Base-by-base conservation (phyloP, 2,329 filamentous ascomycete species). In the Ramichloridium luteum region DNA sequence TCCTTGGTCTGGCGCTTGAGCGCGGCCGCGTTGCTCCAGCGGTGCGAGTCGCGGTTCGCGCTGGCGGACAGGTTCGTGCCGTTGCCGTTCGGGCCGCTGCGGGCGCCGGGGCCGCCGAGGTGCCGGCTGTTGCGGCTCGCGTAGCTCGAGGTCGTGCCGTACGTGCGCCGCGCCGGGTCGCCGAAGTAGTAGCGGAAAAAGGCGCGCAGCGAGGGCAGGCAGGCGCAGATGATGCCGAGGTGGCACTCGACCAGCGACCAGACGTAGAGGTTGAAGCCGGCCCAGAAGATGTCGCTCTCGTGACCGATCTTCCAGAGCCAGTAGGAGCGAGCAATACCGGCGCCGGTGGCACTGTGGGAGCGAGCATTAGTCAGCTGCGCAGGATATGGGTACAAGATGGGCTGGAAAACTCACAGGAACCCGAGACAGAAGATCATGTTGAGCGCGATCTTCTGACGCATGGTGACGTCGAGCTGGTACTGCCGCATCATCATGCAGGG, bases 201-300 rank as follows among this genome's bases (percentile, higher is more conserved):
- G 4, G 43, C 48, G 8, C 50, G 46, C 4, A 50, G 30, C 2
- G 42, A 43, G 1, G 50, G 50, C 6, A 47, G 43, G 28, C 48
- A 50, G 2, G 50, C 46, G 31, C 48, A 52, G 32, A 54, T 50
- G 22, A 54, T 46, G 15, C 43, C 49, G 2, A 52, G 38, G 13
- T 52, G 48, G 12, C 39, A 40, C 33, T 54, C 49, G 16, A 51
- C 33, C 9, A 47, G 20, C 4, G 42, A 43, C 46, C 46, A 52
- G 25, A 43, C 38, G 39, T 46, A 47, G 26, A 49, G 39, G 16
- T 43, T 29, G 31, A 47, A 51, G 16, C 46, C 46, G 0, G 30
- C 34, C 48, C 47, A 50, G 11, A 32, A 40, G 3, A 38, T 40
- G 28, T 51, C 48, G 31, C 32, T 31, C 4, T 33, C 36, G 8